A percentile compares a stretch with the other conserved stretches of the same genome.
phyloP scores from a whole-genome alignment of 805 yeast species.

The Wickerhamomyces bovis region DNA sequence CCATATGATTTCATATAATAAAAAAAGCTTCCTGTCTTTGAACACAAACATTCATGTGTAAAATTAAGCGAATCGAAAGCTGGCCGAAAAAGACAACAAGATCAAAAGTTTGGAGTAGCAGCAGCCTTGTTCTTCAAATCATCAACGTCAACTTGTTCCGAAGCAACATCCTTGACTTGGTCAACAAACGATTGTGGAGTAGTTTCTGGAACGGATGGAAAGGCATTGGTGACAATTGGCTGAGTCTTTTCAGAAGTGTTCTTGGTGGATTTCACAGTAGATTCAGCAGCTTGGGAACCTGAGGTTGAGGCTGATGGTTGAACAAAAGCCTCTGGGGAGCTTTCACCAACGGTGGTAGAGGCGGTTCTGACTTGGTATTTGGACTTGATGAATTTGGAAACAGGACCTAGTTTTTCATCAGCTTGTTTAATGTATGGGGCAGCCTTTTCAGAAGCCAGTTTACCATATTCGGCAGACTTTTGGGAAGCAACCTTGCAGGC shows the following conservation, averaged over 20 bases:
- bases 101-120: conserved; percentile 4
- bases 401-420: conserved; percentile 60
- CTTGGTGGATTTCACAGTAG: conserved; percentile 26
- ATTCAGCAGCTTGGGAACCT: conserved; percentile 44
- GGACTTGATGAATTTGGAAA: conserved; percentile 51
- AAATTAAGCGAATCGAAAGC: not conserved
- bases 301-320: conserved; percentile 5
- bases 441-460: conserved; percentile 48
- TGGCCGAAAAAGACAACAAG: too few species aligned
- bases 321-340: conserved; percentile 8
- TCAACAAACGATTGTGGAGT: conserved; percentile 16
- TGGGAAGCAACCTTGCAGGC: conserved; percentile 41
- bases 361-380: conserved; percentile 59
- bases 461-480: conserved; percentile 39
- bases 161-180: conserved; percentile 12
- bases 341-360: conserved; percentile 50
- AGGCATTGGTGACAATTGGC: conserved; percentile 13
- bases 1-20: too few species aligned
- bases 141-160: conserved; percentile 21
- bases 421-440: conserved; percentile 54
- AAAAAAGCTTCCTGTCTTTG: not conserved
- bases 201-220: conserved; percentile 31
- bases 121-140: conserved; percentile 28
- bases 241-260: conserved; percentile 25
- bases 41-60: not conserved